phyloP scores from a whole-genome alignment of 108 stramenopile genomes.

The Nitzschia sp. region DNA sequence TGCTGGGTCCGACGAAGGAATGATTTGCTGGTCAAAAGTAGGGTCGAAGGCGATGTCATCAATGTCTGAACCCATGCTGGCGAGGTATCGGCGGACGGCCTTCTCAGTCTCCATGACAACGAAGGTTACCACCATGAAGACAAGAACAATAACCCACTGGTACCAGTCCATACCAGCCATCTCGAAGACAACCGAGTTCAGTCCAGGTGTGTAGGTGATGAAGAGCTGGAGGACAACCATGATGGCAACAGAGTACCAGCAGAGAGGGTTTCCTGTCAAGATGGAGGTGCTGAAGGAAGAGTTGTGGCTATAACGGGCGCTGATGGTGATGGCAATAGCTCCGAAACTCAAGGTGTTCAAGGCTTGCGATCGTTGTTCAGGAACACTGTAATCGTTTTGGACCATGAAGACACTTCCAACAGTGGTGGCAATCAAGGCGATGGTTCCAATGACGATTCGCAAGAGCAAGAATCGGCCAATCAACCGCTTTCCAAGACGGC shows the following conservation, averaged over 20 bases:
- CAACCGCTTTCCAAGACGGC: constrained; percentile 75
- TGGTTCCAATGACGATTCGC: constrained; percentile 65
- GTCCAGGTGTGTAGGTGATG: constrained; percentile 81
- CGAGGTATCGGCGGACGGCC: constrained; percentile 67
- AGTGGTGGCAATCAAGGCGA: constrained; percentile 47
- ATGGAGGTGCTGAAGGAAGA: constrained; percentile 55
- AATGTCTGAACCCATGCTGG: constrained; percentile 63
- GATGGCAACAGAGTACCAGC: constrained; percentile 55
- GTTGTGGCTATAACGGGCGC: constrained; percentile 78
- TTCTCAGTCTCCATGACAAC: constrained; percentile 85
- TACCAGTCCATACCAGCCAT: constrained; percentile 77
- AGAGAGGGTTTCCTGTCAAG: constrained; percentile 63
- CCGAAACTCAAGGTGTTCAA: constrained; percentile 82
- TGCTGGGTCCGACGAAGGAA: neutral
- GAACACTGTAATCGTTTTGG: constrained; percentile 23
- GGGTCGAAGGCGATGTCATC: constrained; percentile 51
- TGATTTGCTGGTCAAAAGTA: neutral
- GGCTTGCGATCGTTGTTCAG: constrained; percentile 47
- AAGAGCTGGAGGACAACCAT: constrained; percentile 57
- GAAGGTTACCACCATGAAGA: constrained; percentile 59
- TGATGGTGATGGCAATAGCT: constrained; percentile 73
- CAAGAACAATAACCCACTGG: constrained; percentile 63
- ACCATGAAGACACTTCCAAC: constrained; percentile 59
- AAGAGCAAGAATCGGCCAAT: constrained; percentile 80
- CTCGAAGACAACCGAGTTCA: constrained; percentile 73